These are phyloP conservation scores for Pseudognaphalium luteoalbum DNA, from an alignment of 129 eudicot genomes.

Conservation along the genomic window DNA sequence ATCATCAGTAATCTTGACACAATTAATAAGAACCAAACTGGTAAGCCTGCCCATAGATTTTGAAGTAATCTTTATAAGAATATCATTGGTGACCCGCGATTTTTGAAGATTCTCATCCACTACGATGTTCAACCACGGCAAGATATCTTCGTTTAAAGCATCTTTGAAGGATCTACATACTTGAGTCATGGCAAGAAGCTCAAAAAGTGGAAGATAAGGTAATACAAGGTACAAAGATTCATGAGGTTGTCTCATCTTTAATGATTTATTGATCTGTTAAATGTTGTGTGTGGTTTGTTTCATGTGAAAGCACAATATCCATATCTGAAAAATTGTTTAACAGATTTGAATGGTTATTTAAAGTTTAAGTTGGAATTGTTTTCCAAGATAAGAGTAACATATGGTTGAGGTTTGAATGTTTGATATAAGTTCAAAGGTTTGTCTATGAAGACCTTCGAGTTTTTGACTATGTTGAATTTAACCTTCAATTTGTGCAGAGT, in stretches of 20 bases:
- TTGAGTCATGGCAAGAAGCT: conserved; percentile 62
- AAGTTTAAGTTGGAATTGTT: conserved; percentile 15
- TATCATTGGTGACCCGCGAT: conserved; percentile 37
- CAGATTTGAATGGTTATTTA: conserved; percentile 22
- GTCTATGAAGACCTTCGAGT: conserved; percentile 5
- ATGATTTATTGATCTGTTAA: conserved; percentile 21
- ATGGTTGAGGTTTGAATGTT: conserved; percentile 32
- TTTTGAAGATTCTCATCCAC: conserved; percentile 48
- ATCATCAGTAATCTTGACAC: conserved; percentile 60
- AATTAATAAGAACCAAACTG: conserved; percentile 56
- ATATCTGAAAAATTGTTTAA: conserved; percentile 6
- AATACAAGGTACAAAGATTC: conserved; percentile 67
- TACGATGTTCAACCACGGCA: conserved; percentile 66
- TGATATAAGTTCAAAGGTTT: conserved; percentile 10
- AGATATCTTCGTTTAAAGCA: conserved; percentile 53
- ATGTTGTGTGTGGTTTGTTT: conserved; percentile 21
- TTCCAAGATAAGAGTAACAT: conserved; percentile 18
- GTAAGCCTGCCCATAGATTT: conserved; percentile 56
- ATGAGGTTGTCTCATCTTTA: conserved; percentile 46
- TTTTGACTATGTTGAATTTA: not conserved
- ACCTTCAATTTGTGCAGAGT: not conserved
- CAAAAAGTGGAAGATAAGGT: conserved; percentile 67
- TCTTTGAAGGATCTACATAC: conserved; percentile 68
- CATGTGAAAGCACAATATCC: conserved; percentile 35
- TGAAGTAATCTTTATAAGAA: conserved; percentile 47